Evolutionary conservation across 306 rosid species (phyloP).

Genomic region (Prunus campanulata): DNA sequence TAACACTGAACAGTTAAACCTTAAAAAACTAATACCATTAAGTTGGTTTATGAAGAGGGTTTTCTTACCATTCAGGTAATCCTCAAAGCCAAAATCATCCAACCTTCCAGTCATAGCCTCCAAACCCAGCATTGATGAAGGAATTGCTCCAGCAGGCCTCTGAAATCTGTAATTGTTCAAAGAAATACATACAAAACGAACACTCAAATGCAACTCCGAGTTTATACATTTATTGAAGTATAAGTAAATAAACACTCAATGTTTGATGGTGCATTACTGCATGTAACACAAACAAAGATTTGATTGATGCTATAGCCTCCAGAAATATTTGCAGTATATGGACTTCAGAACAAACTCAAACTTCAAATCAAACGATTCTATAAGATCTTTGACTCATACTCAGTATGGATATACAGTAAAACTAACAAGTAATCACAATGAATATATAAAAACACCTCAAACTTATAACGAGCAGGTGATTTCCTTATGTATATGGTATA

Average conservation of each 20-base stretch:
- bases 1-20: not conserved
- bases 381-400: not conserved
- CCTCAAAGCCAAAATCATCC: slow-evolving; percentile 71
- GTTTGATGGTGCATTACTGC: not conserved
- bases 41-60: not conserved
- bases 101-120: slow-evolving; percentile 71
- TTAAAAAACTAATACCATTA: not conserved
- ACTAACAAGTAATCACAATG: not conserved
- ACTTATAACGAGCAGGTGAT: not conserved
- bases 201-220: not conserved
- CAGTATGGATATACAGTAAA: too few relatives aligned
- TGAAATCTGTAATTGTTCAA: slow-evolving; percentile 52
- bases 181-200: not conserved
- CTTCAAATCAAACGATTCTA: not conserved
- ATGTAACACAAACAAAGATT: not conserved
- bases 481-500: not conserved
- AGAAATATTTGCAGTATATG: not conserved
- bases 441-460: not conserved
- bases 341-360: not conserved
- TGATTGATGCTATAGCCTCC: not conserved
- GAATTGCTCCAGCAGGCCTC: slow-evolving; percentile 74
- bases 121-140: slow-evolving; percentile 68
- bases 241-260: not conserved
- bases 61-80: slow-evolving; percentile 71
- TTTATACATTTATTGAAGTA: not conserved